phyloP scores from a whole-genome alignment of 1,139 yeast species.

The Arxiozyma telluris region DNA sequence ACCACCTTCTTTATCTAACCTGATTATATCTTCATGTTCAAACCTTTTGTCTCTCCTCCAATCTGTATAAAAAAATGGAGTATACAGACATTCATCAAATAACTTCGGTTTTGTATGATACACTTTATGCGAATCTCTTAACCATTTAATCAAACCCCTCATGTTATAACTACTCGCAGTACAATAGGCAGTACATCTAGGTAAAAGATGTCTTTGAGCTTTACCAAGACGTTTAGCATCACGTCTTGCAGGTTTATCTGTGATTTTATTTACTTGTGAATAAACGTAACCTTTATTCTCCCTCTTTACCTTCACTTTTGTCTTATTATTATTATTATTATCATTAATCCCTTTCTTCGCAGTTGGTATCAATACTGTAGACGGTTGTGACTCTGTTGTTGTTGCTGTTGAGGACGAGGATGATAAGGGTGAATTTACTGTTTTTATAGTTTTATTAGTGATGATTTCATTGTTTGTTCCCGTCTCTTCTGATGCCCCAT shows the following conservation, averaged over 20 bases:
- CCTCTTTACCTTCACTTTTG: slow-evolving; percentile 8
- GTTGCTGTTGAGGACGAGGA: background rate
- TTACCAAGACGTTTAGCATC: slow-evolving; percentile 93
- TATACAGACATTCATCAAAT: slow-evolving; percentile 88
- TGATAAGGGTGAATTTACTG: background rate
- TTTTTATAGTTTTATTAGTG: background rate
- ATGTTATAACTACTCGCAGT: slow-evolving; percentile 87
- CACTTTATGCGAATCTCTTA: slow-evolving; percentile 64
- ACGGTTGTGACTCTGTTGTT: background rate
- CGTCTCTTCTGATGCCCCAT: background rate
- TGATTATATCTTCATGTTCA: slow-evolving; percentile 42
- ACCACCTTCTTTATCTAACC: slow-evolving; percentile 90
- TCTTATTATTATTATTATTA: background rate
- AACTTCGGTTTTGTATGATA: slow-evolving; percentile 77
- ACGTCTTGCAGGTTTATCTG: slow-evolving; percentile 83
- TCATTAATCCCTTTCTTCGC: background rate
- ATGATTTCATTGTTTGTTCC: background rate
- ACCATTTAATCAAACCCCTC: slow-evolving; percentile 79
- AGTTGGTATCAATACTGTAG: background rate
- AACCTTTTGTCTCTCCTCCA: slow-evolving; percentile 52
- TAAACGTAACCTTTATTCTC: slow-evolving; percentile 44
- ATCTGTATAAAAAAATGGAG: slow-evolving; percentile 78
- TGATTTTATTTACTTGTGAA: slow-evolving; percentile 75
- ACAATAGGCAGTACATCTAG: slow-evolving; percentile 92
- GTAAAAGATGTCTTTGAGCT: slow-evolving; percentile 71